Base-by-base conservation (phyloP, 2,329 filamentous ascomycete species). In the Ophiocordyceps robertsii region DNA sequence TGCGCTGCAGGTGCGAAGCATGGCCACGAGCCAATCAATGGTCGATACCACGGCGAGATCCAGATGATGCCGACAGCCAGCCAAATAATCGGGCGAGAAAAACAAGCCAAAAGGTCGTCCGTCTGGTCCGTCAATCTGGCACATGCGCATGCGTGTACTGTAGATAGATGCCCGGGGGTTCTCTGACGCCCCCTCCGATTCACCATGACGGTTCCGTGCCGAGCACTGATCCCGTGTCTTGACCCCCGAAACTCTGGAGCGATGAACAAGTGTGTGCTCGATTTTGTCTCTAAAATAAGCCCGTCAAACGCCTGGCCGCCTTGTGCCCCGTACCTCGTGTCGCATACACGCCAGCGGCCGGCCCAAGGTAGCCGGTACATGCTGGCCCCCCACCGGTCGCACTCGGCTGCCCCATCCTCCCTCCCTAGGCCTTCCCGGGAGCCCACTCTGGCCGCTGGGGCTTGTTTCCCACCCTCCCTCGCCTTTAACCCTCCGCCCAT, bases 401-500 rank as follows among this genome's bases (percentile, higher is more conserved):
- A 36, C 31, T 32, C 36, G 29, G 17, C 29, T 19, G 30, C 37
- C 19, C 36, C 36, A 24, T 32, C 41, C 24, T 17, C 29, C 41
- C 7, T 35, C 21, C 29, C 27, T 36, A 36, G 33, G 33, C 33
- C 33, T 36, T 36, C 33, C 37, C 17, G 24, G 14, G 30, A 29
- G 14, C 41, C 35, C 29, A 38, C 29, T 37, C 29, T 19, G 27
- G 16, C 14, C 8, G 14, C 32, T 13, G 8, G 32, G 32, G 32
- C n/a, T 16, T 10, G 33, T 36, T 36, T 36, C 33, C 33, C 3
- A 27, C 24, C 9, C 42, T 43, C 38, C 31, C 35, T 40, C 39
- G 41, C 19, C 43, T 47, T 45, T 47, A 43, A 38, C 42, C 39
- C 43, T 46, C 44, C 35, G 39, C 43, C 43, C 38, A 24, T 30